These are phyloP conservation scores for Saitozyma sp. DNA, from an alignment of 768 basidiomycete species.

Conservation along the genomic window DNA sequence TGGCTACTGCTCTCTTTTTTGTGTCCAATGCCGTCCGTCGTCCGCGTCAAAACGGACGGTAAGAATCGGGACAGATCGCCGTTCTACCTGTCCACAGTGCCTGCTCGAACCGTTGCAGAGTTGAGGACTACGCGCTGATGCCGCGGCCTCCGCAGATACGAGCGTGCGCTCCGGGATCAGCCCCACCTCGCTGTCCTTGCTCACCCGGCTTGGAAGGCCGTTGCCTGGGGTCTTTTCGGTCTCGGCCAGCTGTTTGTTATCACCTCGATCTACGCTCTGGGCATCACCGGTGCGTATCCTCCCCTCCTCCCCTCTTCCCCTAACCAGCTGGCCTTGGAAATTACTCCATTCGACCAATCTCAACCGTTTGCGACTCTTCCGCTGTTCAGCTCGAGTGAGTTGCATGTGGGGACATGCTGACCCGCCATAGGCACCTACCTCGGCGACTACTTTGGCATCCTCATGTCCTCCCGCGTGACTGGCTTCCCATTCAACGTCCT, in stretches of 20 bases:
- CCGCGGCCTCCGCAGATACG: conserved; percentile 62
- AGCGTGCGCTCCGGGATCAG: conserved; percentile 68
- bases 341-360: too few relatives aligned
- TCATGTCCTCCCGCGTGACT: conserved; percentile 79
- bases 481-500: conserved; percentile 96
- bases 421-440: conserved; percentile 82
- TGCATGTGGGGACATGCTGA: too few relatives aligned
- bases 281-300: conserved; percentile 68
- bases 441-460: conserved; percentile 58
- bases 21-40: too few relatives aligned
- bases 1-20: conserved; percentile 14
- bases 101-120: neutral
- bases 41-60: too few relatives aligned
- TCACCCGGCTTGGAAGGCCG: conserved; percentile 62
- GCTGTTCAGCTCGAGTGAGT: too few relatives aligned
- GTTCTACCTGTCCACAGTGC: too few relatives aligned
- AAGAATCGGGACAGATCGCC: too few relatives aligned
- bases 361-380: too few relatives aligned
- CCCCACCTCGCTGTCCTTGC: conserved; percentile 69
- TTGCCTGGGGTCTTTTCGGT: conserved; percentile 60
- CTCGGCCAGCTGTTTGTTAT: conserved; percentile 82
- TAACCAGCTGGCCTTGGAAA: too few relatives aligned
- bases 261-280: conserved; percentile 83
- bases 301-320: neutral
- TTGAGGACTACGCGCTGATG: neutral